Percentiles rank a stretch among this genome's conserved stretches.
Evolutionary conservation across 2,329 filamentous ascomycete genomes (phyloP).

Genomic region (Alternaria gaisen): DNA sequence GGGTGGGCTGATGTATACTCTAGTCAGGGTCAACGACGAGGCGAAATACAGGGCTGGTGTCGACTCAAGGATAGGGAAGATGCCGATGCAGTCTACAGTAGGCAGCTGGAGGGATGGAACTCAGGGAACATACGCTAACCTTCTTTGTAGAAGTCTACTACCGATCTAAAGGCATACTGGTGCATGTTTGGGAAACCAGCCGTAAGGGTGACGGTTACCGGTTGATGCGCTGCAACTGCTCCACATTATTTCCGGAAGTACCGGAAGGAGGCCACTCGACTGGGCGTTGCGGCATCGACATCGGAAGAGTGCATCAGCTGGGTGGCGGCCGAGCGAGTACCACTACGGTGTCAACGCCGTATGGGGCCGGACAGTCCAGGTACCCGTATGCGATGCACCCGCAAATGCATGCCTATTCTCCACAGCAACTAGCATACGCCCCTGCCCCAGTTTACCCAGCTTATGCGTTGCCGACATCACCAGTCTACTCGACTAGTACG

Average conservation of each 20-base stretch:
- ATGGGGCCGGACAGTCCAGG: slow-evolving; percentile 24
- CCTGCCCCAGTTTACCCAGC: slow-evolving; percentile 29
- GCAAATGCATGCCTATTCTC: slow-evolving; percentile 28
- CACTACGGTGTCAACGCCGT: slow-evolving; percentile 23
- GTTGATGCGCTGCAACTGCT: slow-evolving; percentile 49
- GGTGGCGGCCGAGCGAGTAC: slow-evolving; percentile 14
- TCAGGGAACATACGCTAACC: slow-evolving; percentile 10
- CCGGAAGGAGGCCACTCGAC: slow-evolving; percentile 39
- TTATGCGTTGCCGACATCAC: slow-evolving; percentile 25
- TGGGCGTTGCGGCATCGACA: slow-evolving; percentile 42
- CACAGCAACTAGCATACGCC: slow-evolving; percentile 24
- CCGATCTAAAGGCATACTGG: slow-evolving; percentile 35
- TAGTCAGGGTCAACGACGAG: slow-evolving; percentile 35
- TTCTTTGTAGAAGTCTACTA: slow-evolving; percentile 29
- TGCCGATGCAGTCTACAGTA: slow-evolving; percentile 47
- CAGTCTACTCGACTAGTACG: slow-evolving; percentile 42
- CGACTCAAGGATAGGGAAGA: slow-evolving; percentile 46
- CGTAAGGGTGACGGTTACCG: slow-evolving; percentile 37
- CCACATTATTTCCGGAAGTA: slow-evolving; percentile 34
- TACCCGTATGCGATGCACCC: slow-evolving; percentile 39
- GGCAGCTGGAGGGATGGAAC: slow-evolving; percentile 6
- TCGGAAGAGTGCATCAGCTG: slow-evolving; percentile 37
- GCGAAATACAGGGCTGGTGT: slow-evolving; percentile 49
- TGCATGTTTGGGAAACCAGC: slow-evolving; percentile 47
- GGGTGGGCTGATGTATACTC: slow-evolving; percentile 49